These are phyloP conservation scores for Solioccasus polychromus DNA, from an alignment of 768 basidiomycete species.

Conservation along the genomic window DNA sequence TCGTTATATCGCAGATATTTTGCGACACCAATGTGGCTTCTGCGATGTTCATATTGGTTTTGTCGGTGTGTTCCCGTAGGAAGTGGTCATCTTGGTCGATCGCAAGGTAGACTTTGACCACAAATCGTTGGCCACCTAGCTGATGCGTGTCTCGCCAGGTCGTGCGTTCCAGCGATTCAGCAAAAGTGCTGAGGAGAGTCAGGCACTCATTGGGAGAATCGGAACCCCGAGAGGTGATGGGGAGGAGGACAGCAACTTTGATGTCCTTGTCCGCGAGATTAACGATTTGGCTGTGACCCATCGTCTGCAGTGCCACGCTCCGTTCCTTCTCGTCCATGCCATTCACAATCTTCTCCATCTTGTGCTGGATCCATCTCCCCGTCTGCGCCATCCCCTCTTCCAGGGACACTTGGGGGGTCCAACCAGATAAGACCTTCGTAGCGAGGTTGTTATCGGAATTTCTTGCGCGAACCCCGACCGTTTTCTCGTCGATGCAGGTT, in stretches of 20 bases:
- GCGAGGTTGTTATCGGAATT: constrained; percentile 50
- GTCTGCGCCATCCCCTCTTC: constrained; percentile 48
- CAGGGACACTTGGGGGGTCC: constrained; percentile 42
- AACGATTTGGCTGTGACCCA: constrained; percentile 38
- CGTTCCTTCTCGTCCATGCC: constrained; percentile 9
- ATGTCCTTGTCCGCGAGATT: constrained; percentile 33
- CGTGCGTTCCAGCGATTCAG: constrained; percentile 41
- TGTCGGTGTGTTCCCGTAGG: constrained; percentile 25
- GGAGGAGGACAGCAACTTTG: constrained; percentile 53
- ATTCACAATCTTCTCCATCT: constrained; percentile 31
- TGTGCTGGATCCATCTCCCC: constrained; percentile 43
- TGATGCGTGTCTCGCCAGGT: constrained; percentile 42
- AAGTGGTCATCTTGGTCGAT: constrained; percentile 49
- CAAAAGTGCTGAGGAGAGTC: constrained; percentile 40
- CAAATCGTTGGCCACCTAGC: constrained; percentile 32
- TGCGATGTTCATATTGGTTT: constrained; percentile 29
- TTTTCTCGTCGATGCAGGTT: constrained; percentile 25
- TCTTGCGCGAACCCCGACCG: constrained; percentile 47
- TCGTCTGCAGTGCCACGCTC: constrained; percentile 15
- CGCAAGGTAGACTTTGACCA: constrained; percentile 47
- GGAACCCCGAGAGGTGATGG: constrained; percentile 52
- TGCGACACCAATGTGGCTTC: constrained; percentile 35
- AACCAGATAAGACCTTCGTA: constrained; percentile 29
- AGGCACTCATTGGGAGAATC: constrained; percentile 38
- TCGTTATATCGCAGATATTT: constrained; percentile 37